Conservation (phyloP, 345 rosid species). For the Punica granatum region DNA sequence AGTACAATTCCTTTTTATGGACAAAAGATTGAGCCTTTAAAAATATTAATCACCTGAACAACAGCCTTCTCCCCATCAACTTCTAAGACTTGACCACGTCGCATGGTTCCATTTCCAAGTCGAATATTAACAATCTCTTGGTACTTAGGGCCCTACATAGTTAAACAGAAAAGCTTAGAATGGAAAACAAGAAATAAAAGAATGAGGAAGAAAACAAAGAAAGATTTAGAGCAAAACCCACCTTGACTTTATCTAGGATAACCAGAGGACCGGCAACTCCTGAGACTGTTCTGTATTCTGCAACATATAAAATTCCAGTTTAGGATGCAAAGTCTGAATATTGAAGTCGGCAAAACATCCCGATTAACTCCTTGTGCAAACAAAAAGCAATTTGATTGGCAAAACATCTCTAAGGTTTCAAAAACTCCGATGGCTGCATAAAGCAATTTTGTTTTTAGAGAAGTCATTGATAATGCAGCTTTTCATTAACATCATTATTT, state of each 20-base stretch:
- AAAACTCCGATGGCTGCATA: not conserved
- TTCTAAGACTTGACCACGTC: conserved; percentile 97
- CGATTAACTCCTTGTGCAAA: not conserved
- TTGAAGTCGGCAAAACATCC: not conserved
- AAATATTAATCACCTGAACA: conserved; percentile 57
- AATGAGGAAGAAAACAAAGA: not conserved
- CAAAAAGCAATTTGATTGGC: not conserved
- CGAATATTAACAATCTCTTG: conserved; percentile 96
- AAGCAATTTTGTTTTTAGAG: not conserved
- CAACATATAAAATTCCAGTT: conserved; percentile 5
- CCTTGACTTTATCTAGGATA: conserved; percentile 94
- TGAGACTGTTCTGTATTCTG: conserved; percentile 94
- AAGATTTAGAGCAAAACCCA: conserved; percentile 10
- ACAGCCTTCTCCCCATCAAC: conserved; percentile 99
- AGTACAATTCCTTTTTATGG: not conserved
- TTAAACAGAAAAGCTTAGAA: conserved; percentile 4
- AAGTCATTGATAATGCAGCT: not conserved
- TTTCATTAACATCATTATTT: not conserved
- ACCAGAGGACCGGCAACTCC: conserved; percentile 99
- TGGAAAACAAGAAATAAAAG: not conserved
- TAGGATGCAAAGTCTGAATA: not conserved
- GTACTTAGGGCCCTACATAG: conserved; percentile 81
- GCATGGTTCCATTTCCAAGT: conserved; percentile 80
- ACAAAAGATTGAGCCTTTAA: not conserved
- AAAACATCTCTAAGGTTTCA: not conserved